These are phyloP conservation scores for Pseudogymnoascus sp. DNA, from an alignment of 2,329 filamentous ascomycete species.

Conservation along the genomic window DNA sequence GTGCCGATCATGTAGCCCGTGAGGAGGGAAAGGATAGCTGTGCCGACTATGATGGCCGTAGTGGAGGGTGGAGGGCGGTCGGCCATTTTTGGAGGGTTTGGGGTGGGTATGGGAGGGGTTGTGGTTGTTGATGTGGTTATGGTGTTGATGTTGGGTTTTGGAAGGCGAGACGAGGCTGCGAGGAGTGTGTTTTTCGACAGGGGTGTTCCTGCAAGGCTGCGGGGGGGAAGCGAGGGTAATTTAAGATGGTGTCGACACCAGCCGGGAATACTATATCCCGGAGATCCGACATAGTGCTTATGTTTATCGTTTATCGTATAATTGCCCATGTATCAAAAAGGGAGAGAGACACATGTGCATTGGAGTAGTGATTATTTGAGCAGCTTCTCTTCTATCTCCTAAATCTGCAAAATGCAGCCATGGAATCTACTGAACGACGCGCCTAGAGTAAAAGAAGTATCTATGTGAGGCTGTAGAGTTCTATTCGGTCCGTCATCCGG, in stretches of 20 bases:
- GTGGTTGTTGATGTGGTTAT: not conserved
- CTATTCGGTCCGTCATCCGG: not conserved
- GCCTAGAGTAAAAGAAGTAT: not conserved
- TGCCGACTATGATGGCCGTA: slow-evolving; percentile 58
- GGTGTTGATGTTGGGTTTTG: not conserved
- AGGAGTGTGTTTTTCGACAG: not conserved
- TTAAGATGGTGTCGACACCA: not conserved
- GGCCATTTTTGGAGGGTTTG: not conserved
- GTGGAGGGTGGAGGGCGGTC: not conserved
- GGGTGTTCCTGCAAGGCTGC: not conserved
- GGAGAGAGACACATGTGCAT: not conserved
- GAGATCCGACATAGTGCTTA: not conserved
- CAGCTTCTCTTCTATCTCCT: not conserved
- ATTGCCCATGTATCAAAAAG: not conserved
- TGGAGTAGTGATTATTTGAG: not conserved
- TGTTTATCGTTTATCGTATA: not conserved
- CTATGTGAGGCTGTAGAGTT: not conserved
- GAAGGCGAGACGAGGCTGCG: slow-evolving; percentile 2
- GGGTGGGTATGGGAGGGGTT: not conserved
- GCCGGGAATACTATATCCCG: not conserved
- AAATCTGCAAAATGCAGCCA: not conserved
- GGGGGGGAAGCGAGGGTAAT: not conserved
- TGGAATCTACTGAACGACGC: not conserved
- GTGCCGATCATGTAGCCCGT: slow-evolving; percentile 78
- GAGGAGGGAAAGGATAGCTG: slow-evolving; percentile 65